Evolutionary conservation across 139 green algal species (phyloP).

Genomic region (Picochlorum sp.): DNA sequence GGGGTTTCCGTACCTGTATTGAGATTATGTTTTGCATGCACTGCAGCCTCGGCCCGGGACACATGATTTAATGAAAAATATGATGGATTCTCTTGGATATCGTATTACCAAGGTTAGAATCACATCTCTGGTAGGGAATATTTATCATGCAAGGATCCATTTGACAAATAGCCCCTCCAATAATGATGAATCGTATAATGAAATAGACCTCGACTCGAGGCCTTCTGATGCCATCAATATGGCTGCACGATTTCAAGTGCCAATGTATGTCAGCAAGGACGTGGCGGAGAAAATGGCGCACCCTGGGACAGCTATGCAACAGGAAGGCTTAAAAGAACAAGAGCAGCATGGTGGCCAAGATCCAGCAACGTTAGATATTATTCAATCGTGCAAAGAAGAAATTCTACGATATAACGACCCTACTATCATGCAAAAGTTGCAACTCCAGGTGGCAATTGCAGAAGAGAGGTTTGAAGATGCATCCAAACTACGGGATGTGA

Average conservation of each 20-base stretch:
- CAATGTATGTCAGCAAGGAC: conserved; percentile 64
- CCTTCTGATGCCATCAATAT: conserved; percentile 76
- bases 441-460: conserved; percentile 66
- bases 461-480: conserved; percentile 73
- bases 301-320: background rate
- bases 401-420: conserved; percentile 58
- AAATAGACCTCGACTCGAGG: conserved; percentile 63
- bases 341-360: background rate
- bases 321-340: background rate
- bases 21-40: too few relatives aligned
- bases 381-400: conserved; percentile 43
- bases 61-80: conserved; percentile 53
- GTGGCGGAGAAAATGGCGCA: conserved; percentile 17
- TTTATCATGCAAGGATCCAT: conserved; percentile 48
- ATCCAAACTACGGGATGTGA: conserved; percentile 25
- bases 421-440: conserved; percentile 59
- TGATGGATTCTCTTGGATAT: conserved; percentile 35
- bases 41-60: conserved; percentile 40
- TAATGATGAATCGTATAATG: conserved; percentile 1
- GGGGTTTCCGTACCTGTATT: too few relatives aligned
- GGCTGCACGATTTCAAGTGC: conserved; percentile 56
- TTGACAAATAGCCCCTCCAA: background rate
- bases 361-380: conserved; percentile 31
- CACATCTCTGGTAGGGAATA: conserved; percentile 38
- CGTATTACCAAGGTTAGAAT: conserved; percentile 44